A percentile compares a stretch with the other conserved stretches of the same genome.
Conservation (phyloP, 352 stramenopile species). For the Phytophthora ramorum region DNA sequence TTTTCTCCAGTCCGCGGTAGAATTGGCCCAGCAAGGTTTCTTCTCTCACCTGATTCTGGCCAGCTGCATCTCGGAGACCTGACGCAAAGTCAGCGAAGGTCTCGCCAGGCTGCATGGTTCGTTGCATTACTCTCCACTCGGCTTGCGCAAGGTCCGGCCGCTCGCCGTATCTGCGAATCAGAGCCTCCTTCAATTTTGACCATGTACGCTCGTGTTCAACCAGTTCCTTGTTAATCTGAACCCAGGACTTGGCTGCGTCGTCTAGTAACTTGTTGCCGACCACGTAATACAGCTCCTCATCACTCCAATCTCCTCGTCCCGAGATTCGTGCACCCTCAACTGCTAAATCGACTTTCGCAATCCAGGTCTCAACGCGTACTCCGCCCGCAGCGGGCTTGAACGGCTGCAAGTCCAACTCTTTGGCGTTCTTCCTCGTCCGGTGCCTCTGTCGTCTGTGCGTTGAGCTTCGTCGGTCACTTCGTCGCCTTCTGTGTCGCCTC, state of each 20-base stretch:
- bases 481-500: too few relatives aligned
- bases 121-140: neutral
- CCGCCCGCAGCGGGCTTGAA: neutral
- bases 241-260: neutral
- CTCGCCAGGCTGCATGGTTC: neutral
- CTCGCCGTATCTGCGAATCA: neutral
- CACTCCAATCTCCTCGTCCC: neutral
- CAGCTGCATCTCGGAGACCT: neutral
- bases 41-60: neutral
- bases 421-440: neutral
- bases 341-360: neutral
- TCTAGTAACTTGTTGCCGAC: neutral
- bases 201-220: neutral
- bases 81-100: slow-evolving; percentile 1
- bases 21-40: neutral
- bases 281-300: neutral
- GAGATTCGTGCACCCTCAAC: neutral
- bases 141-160: neutral
- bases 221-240: neutral
- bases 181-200: neutral
- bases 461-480: too few relatives aligned
- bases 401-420: neutral
- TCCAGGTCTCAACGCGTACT: neutral
- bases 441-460: too few relatives aligned
- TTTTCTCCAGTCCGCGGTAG: neutral